phyloP scores from a whole-genome alignment of 208 protist species.

The Polymyxa betae region DNA sequence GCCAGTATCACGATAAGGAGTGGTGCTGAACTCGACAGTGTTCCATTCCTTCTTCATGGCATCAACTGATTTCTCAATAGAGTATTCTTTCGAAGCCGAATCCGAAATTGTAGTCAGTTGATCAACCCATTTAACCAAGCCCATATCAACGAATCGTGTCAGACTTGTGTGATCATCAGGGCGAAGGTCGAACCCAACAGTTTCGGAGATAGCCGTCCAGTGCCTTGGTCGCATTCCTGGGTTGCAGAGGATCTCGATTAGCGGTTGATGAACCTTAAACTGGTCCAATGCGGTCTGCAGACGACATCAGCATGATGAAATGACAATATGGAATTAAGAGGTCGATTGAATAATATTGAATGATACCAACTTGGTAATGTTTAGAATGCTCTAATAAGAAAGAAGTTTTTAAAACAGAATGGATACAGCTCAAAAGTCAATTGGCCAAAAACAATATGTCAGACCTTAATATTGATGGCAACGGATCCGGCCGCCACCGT shows the following conservation, averaged over 20 bases:
- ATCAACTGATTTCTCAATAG: constrained; percentile 91
- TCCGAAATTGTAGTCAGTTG: constrained; percentile 87
- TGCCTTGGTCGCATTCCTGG: constrained; percentile 75
- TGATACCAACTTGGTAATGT: constrained; percentile 7
- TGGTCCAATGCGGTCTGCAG: constrained; percentile 72
- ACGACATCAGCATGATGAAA: neutral
- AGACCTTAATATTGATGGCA: constrained; percentile 22
- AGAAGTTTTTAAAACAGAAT: too few relatives aligned
- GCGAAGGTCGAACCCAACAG: constrained; percentile 76
- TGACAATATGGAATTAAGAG: constrained; percentile 1
- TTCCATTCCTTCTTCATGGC: constrained; percentile 80
- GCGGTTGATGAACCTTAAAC: constrained; percentile 90
- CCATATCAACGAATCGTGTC: constrained; percentile 78
- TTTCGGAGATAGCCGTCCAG: constrained; percentile 82
- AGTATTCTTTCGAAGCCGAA: constrained; percentile 90
- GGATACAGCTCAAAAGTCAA: neutral
- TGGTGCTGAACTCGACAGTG: constrained; percentile 66
- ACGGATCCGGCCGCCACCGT: neutral
- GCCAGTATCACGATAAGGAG: constrained; percentile 76
- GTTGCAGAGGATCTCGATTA: constrained; percentile 88
- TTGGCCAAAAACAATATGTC: neutral
- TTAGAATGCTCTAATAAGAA: constrained; percentile 3
- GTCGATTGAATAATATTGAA: constrained; percentile 16
- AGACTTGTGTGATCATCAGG: constrained; percentile 75
- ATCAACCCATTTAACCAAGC: constrained; percentile 82